phyloP scores from a whole-genome alignment of 768 basidiomycete species.

The Panaeolus cyanescens region DNA sequence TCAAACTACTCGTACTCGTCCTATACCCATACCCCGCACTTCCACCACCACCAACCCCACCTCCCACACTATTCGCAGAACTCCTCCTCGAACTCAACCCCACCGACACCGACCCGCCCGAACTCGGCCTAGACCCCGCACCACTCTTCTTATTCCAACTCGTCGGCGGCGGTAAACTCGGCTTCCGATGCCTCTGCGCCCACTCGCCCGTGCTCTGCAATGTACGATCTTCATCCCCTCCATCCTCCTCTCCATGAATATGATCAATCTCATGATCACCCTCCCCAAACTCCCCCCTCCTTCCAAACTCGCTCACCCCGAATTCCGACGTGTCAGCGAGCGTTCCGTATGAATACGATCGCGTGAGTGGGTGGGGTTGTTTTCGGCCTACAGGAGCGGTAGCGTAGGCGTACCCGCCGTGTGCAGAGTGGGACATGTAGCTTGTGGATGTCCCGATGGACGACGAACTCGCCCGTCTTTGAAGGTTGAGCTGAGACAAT shows the following conservation, averaged over 20 bases:
- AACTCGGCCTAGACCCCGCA: background rate
- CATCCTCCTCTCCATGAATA: constrained; percentile 10
- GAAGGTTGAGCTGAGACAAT: constrained; percentile 57
- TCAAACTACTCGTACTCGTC: background rate
- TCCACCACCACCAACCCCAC: too few species aligned
- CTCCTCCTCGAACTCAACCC: background rate
- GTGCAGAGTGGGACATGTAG: constrained; percentile 7
- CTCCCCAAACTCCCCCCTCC: constrained; percentile 16
- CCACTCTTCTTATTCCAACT: background rate
- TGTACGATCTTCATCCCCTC: constrained; percentile 10
- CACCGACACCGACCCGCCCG: background rate
- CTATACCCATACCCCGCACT: background rate
- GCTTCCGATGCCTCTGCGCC: constrained; percentile 16
- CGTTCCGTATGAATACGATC: constrained; percentile 33
- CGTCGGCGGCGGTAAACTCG: constrained; percentile 3
- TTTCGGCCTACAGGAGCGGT: background rate
- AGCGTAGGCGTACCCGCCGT: background rate
- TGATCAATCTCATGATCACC: constrained; percentile 8
- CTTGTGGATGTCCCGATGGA: constrained; percentile 33
- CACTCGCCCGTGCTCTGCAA: constrained; percentile 21
- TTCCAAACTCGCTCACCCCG: too few species aligned
- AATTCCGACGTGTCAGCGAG: constrained; percentile 15
- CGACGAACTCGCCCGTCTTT: constrained; percentile 44
- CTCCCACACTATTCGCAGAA: background rate
- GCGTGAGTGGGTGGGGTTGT: constrained; percentile 30